These are phyloP conservation scores for Auricularia cornea DNA, from an alignment of 768 basidiomycete species.

Conservation along the genomic window DNA sequence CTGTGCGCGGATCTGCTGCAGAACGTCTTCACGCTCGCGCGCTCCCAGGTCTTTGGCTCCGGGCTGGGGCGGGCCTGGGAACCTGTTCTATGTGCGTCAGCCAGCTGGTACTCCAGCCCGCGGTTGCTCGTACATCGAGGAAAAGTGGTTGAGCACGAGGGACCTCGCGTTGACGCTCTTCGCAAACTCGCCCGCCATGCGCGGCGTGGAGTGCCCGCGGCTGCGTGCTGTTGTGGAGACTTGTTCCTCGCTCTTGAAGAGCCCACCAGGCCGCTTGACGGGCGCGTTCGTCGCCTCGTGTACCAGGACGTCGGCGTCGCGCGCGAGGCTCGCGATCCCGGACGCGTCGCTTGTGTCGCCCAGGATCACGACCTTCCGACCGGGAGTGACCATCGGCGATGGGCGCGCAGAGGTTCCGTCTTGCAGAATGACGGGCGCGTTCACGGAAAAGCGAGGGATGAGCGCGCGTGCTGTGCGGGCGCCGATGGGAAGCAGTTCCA, in stretches of 20 bases:
- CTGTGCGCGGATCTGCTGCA: neutral
- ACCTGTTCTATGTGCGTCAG: neutral
- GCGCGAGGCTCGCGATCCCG: conserved; percentile 49
- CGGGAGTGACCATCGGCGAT: conserved; percentile 24
- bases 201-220: conserved; percentile 71
- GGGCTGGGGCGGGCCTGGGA: neutral
- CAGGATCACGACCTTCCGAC: conserved; percentile 60
- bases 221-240: conserved; percentile 49
- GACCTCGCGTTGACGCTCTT: conserved; percentile 46
- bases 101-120: no score
- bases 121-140: no score
- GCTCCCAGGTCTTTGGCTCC: neutral
- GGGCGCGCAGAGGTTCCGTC: conserved; percentile 22
- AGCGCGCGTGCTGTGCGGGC: conserved; percentile 15
- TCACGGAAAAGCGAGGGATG: neutral
- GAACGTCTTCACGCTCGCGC: neutral
- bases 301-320: conserved; percentile 63
- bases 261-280: conserved; percentile 35
- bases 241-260: conserved; percentile 34
- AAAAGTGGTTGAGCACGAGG: conserved; percentile 73
- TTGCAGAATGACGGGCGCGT: conserved; percentile 17
- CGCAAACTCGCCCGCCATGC: conserved; percentile 73
- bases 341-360: conserved; percentile 65
- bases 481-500: conserved; percentile 20
- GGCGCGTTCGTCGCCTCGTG: conserved; percentile 79